Evolutionary conservation across 2,329 filamentous ascomycete species (phyloP).

Genomic region (Trichophyton verrucosum): DNA sequence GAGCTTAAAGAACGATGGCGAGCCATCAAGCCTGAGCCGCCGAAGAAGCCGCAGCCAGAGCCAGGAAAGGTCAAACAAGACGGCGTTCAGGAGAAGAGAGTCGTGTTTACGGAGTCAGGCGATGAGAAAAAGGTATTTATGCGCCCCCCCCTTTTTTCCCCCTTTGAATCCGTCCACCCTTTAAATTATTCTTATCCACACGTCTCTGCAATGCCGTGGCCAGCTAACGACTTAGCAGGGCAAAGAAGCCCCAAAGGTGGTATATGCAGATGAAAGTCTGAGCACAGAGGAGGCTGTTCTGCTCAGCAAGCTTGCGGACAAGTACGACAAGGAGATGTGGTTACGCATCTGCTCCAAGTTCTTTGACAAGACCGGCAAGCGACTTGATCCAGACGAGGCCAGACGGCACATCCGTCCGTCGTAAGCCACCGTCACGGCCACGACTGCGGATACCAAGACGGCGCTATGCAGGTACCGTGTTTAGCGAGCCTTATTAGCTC

Average conservation of each 20-base stretch:
- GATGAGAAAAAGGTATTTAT: background rate
- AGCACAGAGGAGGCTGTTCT: conserved; percentile 20
- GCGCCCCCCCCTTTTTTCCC: background rate
- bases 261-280: conserved; percentile 19
- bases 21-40: conserved; percentile 7
- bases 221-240: background rate
- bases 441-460: no score
- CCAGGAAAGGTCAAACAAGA: conserved; percentile 5
- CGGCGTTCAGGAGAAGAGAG: background rate
- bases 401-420: conserved; percentile 14
- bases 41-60: conserved; percentile 1
- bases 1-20: conserved; percentile 19
- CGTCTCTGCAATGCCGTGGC: no score
- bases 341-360: conserved; percentile 36
- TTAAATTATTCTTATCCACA: no score
- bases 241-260: conserved; percentile 3
- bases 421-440: background rate
- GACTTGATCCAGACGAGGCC: conserved; percentile 31
- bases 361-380: conserved; percentile 38
- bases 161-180: background rate
- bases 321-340: conserved; percentile 36
- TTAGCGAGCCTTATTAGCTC: no score
- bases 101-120: conserved; percentile 11
- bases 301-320: conserved; percentile 33
- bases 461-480: no score